Evolutionary conservation across 345 rosid species (phyloP), one percentile per base, ranked within the genome.

Genomic region (Triadica sebifera): DNA sequence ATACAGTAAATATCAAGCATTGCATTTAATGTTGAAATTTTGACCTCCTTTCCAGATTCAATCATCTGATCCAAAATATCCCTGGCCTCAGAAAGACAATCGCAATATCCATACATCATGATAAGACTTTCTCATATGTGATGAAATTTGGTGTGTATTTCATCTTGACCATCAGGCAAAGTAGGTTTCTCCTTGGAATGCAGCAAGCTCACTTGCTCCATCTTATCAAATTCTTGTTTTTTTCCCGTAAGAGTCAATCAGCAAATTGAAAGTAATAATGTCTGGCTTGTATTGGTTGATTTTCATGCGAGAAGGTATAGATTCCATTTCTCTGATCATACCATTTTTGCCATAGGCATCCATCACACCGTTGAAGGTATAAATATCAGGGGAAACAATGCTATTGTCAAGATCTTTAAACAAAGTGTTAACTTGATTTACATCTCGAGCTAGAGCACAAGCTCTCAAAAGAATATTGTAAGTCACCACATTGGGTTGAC

Each of bases 291-390:
- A 88, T 75, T 87, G 87, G 9, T 84, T 79, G 63, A 82, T 86
- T 80, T 86, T 92, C 98, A 94, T 89, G 43, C 82, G 85, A 49
- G 92, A 77, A 79, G 92, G 97, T 74, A 92, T 84, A 53, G 81
- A 82, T 71, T 94, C 98, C 98, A 94, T 94, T 79, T 94, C 97
- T 55, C 72, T 83, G 20, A 94, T 92, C 97, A 94, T 92, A 78
- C 97, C 90, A 1, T 85, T 90, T 74, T 94, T 94, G 65, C 98
- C 98, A 78, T 90, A 92, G 1, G 91, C 98, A 86, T 92, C 98
- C 97, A 94, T 86, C 70, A 94, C 91, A 13, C 98, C 98, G 16
- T 94, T 94, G 46, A 75, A 94, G 0, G 97, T 92, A 63, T 89
- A 92, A 47, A 86, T 80, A 70, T 94, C 98, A 17, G 93, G 90